Evolutionary conservation across 768 basidiomycete species (phyloP).

Genomic region (Tulasnella sp.): DNA sequence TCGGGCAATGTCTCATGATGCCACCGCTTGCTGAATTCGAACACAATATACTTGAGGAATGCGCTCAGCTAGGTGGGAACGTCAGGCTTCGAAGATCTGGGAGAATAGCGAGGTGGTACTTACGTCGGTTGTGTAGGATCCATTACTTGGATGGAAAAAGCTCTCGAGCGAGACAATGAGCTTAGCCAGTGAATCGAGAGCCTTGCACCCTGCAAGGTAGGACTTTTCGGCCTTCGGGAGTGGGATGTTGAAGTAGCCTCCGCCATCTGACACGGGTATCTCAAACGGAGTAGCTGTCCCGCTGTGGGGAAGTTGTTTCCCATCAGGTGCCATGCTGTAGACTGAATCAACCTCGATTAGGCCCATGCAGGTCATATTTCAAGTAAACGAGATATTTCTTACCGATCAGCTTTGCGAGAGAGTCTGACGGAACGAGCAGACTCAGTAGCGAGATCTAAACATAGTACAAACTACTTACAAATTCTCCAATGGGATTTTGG

Average conservation of each 20-base stretch:
- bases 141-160: conserved; percentile 96
- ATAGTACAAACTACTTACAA: conserved; percentile 13
- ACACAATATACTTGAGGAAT: conserved; percentile 70
- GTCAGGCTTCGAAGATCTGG: background rate
- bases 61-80: conserved; percentile 54
- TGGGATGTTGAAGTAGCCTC: conserved; percentile 36
- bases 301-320: conserved; percentile 42
- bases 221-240: conserved; percentile 46
- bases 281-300: conserved; percentile 55
- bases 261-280: conserved; percentile 58
- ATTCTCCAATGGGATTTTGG: conserved; percentile 76
- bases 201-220: conserved; percentile 80
- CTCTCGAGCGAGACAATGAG: conserved; percentile 90
- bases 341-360: conserved; percentile 41
- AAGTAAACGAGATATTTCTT: background rate
- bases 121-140: conserved; percentile 74
- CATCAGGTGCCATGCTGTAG: conserved; percentile 80
- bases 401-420: conserved; percentile 57
- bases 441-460: background rate
- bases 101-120: conserved; percentile 36
- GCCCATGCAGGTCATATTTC: background rate
- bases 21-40: conserved; percentile 79
- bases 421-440: conserved; percentile 51
- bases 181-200: conserved; percentile 86
- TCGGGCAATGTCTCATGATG: conserved; percentile 72